Conservation (phyloP, 179 eudicot species). For the Amaranthus tricolor region DNA sequence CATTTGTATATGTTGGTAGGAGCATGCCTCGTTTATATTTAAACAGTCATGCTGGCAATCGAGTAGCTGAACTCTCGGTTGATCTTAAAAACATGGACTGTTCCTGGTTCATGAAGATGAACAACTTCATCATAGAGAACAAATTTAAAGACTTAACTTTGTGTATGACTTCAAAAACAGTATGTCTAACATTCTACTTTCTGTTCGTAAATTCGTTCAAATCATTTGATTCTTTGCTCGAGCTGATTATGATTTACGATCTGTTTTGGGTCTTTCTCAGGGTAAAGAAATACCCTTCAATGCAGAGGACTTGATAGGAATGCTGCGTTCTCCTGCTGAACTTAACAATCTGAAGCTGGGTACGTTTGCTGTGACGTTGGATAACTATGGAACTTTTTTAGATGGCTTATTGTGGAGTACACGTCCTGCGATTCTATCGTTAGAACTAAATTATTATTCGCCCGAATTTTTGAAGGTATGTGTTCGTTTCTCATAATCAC, state of each 20-base stretch:
- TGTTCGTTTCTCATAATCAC: background rate
- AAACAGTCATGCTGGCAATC: conserved; percentile 12
- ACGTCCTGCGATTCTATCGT: conserved; percentile 21
- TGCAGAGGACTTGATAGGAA: conserved; percentile 9
- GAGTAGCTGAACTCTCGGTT: conserved; percentile 17
- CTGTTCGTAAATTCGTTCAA: background rate
- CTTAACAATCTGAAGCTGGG: conserved; percentile 18
- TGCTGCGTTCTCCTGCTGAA: conserved; percentile 7
- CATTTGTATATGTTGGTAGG: conserved; percentile 17
- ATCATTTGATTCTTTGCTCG: background rate
- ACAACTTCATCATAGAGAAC: conserved; percentile 21
- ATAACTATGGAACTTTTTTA: conserved; percentile 23
- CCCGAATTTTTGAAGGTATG: conserved; percentile 24
- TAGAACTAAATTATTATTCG: conserved; percentile 18
- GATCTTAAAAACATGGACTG: conserved; percentile 8
- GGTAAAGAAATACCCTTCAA: background rate
- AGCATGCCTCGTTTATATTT: conserved; percentile 18
- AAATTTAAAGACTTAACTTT: conserved; percentile 23
- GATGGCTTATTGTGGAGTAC: conserved; percentile 26
- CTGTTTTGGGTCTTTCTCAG: conserved; percentile 5
- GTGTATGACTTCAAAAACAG: conserved; percentile 6
- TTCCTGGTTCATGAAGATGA: conserved; percentile 21
- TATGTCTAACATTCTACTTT: conserved; percentile 8
- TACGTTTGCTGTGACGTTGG: background rate
- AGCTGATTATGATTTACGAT: background rate